A percentile compares a stretch with the other conserved stretches of the same genome.
Evolutionary conservation across 441 rosid genomes (phyloP).

Genomic region (Bocquillonia castaneifolia): DNA sequence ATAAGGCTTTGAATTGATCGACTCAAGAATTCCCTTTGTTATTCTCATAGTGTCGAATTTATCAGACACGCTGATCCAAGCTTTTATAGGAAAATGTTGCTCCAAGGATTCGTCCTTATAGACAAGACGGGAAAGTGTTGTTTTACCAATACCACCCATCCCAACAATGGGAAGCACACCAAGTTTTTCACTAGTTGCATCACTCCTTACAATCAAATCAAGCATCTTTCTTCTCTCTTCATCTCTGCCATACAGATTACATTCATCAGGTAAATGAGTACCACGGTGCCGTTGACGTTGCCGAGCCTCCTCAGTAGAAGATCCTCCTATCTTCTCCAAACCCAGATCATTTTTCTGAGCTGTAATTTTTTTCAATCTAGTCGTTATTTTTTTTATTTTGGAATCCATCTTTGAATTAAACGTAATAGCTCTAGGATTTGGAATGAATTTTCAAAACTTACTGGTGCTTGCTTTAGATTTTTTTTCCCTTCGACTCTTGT

Average conservation of each 20-base stretch:
- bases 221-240: slow-evolving; percentile 9
- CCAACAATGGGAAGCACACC: slow-evolving; percentile 32
- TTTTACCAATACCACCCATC: slow-evolving; percentile 32
- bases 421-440: neutral
- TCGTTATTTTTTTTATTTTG: too few relatives aligned
- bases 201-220: slow-evolving; percentile 10
- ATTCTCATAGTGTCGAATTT: slow-evolving; percentile 12
- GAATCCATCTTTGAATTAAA: slow-evolving; percentile 7
- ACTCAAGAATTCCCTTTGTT: slow-evolving; percentile 10
- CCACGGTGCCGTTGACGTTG: slow-evolving; percentile 4
- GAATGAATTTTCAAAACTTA: too few relatives aligned
- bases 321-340: neutral
- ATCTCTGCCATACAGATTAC: slow-evolving; percentile 8
- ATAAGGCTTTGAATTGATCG: neutral
- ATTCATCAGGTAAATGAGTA: slow-evolving; percentile 3
- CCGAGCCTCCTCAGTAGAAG: neutral
- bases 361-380: neutral
- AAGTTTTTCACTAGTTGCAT: neutral
- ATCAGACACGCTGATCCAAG: slow-evolving; percentile 21
- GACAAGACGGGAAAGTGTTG: slow-evolving; percentile 25
- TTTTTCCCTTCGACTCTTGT: too few relatives aligned
- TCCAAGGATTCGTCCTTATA: too few relatives aligned
- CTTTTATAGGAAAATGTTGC: slow-evolving; percentile 1
- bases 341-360: neutral
- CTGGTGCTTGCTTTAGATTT: too few relatives aligned